Evolutionary conservation across 371 early-diverging fungal genomes (phyloP).

Genomic region (Apophysomyces elegans): DNA sequence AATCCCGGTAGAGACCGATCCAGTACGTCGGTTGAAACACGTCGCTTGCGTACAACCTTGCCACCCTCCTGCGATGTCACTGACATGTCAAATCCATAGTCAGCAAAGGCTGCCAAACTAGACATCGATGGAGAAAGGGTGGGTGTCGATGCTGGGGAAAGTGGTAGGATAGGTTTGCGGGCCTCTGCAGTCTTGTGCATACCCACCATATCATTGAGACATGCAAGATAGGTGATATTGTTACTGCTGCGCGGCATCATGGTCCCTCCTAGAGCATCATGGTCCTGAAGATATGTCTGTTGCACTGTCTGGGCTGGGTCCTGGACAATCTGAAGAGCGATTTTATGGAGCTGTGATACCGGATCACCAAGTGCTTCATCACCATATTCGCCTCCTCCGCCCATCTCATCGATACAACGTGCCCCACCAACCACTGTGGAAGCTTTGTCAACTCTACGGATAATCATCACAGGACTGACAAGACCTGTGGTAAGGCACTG

Average conservation of each 20-base stretch:
- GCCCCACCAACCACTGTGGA: constrained; percentile 66
- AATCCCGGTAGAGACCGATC: constrained; percentile 6
- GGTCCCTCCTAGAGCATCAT: background rate
- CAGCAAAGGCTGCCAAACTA: constrained; percentile 5
- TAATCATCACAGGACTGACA: constrained; percentile 74
- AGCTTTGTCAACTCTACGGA: constrained; percentile 76
- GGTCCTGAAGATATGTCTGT: constrained; percentile 11
- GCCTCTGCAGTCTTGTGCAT: constrained; percentile 72
- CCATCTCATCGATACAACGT: constrained; percentile 16
- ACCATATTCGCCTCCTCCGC: constrained; percentile 37
- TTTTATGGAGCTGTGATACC: constrained; percentile 90
- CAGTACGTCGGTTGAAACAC: constrained; percentile 40
- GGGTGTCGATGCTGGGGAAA: background rate
- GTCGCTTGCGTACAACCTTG: constrained; percentile 49
- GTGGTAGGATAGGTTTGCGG: constrained; percentile 33
- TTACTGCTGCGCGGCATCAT: constrained; percentile 47
- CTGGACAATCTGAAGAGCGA: constrained; percentile 80
- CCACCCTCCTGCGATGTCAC: constrained; percentile 39
- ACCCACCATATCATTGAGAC: constrained; percentile 79
- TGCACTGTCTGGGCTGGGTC: constrained; percentile 22
- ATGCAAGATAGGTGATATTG: constrained; percentile 72
- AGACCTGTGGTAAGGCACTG: constrained; percentile 78
- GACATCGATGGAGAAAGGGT: background rate
- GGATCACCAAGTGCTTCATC: constrained; percentile 63
- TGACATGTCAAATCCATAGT: constrained; percentile 6